phyloP scores from a whole-genome alignment of 1,139 yeast genomes.

The Kodamaea suecica region DNA sequence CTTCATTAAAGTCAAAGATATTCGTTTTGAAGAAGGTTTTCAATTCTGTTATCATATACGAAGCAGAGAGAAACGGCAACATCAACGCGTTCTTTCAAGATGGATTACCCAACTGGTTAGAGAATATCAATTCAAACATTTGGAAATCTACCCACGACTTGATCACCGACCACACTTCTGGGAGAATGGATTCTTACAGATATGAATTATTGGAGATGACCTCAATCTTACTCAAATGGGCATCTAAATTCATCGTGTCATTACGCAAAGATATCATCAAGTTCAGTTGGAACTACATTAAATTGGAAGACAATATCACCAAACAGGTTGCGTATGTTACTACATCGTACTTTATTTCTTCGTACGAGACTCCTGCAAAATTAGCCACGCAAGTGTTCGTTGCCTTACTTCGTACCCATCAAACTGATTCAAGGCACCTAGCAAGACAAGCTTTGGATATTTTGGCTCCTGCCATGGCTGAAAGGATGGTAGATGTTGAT shows the following conservation, averaged over 20 bases:
- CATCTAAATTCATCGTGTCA: slow-evolving; percentile 59
- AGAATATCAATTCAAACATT: slow-evolving; percentile 54
- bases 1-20: slow-evolving; percentile 54
- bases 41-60: slow-evolving; percentile 64
- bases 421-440: slow-evolving; percentile 76
- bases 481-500: slow-evolving; percentile 54
- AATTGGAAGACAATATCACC: slow-evolving; percentile 82
- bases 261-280: slow-evolving; percentile 83
- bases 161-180: slow-evolving; percentile 58
- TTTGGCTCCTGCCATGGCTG: slow-evolving; percentile 84
- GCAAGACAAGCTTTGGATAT: slow-evolving; percentile 87
- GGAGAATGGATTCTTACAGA: slow-evolving; percentile 70
- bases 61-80: slow-evolving; percentile 50
- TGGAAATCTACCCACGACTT: slow-evolving; percentile 69
- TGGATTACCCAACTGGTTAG: slow-evolving; percentile 59
- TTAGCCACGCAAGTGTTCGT: slow-evolving; percentile 91
- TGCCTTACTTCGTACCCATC: slow-evolving; percentile 81
- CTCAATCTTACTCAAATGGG: slow-evolving; percentile 68
- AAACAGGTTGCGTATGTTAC: slow-evolving; percentile 93
- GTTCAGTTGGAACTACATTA: slow-evolving; percentile 92
- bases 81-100: slow-evolving; percentile 48
- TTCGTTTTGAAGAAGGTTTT: slow-evolving; percentile 62
- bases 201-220: slow-evolving; percentile 81
- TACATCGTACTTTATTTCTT: slow-evolving; percentile 80
- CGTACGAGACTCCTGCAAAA: slow-evolving; percentile 85